A percentile compares a stretch with the other conserved stretches of the same genome.
Evolutionary conservation across 306 rosid species (phyloP).

Genomic region (cucumber (Cucumis sativus)): DNA sequence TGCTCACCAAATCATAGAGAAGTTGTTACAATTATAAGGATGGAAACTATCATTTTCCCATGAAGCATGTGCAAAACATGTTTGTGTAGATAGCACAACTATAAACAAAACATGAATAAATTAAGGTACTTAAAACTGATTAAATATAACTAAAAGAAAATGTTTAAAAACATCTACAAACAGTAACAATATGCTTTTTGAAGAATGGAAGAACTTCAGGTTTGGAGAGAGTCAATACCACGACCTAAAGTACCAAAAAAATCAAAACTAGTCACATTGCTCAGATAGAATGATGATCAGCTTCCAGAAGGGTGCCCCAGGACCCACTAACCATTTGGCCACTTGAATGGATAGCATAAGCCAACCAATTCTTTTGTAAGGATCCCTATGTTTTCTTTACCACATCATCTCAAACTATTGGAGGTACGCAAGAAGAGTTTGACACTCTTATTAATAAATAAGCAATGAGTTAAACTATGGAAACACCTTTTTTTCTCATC

Average conservation of each 20-base stretch:
- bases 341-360: conserved; percentile 31
- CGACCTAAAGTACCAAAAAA: conserved; percentile 1
- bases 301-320: conserved; percentile 15
- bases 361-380: conserved; percentile 36
- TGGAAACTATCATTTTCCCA: conserved; percentile 15
- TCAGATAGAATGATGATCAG: conserved; percentile 3
- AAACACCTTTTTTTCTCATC: conserved; percentile 15
- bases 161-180: not conserved
- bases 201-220: not conserved
- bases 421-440: conserved; percentile 21
- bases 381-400: conserved; percentile 46
- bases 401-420: conserved; percentile 16
- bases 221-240: not conserved
- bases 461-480: conserved; percentile 11
- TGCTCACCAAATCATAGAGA: conserved; percentile 15
- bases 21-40: conserved; percentile 14
- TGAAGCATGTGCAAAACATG: conserved; percentile 31
- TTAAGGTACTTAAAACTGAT: conserved; percentile 10
- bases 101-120: not conserved
- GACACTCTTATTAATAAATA: conserved; percentile 25
- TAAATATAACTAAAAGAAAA: conserved; percentile 9
- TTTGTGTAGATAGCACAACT: conserved; percentile 6
- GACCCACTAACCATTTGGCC: conserved; percentile 39
- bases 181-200: not conserved
- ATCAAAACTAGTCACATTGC: conserved; percentile 7